Evolutionary conservation across 495 filamentous ascomycete genomes (phyloP), one percentile per base, ranked within the genome.

Genomic region (Penicillium waksmanii): DNA sequence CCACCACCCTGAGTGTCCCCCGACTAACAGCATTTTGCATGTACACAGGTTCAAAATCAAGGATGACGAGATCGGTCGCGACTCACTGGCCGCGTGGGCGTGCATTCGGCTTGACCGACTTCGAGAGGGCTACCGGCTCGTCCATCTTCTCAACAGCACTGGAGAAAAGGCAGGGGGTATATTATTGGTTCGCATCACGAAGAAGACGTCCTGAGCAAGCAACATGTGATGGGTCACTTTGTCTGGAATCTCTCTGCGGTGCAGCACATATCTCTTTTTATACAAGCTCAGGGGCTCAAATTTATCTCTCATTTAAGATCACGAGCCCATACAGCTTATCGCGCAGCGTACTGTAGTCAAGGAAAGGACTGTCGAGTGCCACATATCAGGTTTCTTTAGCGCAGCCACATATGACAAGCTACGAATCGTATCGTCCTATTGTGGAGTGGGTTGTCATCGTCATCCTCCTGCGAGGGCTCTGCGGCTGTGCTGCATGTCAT

Each of bases 101-200:
- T 96, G 92, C 67, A 85, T 96, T 55, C 81, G 92, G 18, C 83
- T 97, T 1, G 91, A 96, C 73, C 83, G 91, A 15, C 71, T 97
- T 53, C 83, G 85, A 48, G 68, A 81, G 38, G 94, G 94, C 2
- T 89, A 89, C 61, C 81, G 92, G 15, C 85, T 96, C 56, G 75
- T 98, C 40, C 88, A 86, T 53, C 72, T 98, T 27, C 71, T 87
- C 35, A 85, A 94, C 67, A 75, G 72, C 10, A 76, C 85, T 43
- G 92, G 92, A 2, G 62, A 76, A 13, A 74, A 83, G 55, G 85
- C 82, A 19, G 78, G 82, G 5, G 90, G 88, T 9, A 75, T 87
- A 33, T 59, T 97, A 44, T 69, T 97, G 57, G 84, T 97, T 1
- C 83, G 82, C 67, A 80, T 95, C 36, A 73, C 72, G 9, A 92